Base-by-base conservation (phyloP, 345 rosid species). In the Linum tenue region DNA sequence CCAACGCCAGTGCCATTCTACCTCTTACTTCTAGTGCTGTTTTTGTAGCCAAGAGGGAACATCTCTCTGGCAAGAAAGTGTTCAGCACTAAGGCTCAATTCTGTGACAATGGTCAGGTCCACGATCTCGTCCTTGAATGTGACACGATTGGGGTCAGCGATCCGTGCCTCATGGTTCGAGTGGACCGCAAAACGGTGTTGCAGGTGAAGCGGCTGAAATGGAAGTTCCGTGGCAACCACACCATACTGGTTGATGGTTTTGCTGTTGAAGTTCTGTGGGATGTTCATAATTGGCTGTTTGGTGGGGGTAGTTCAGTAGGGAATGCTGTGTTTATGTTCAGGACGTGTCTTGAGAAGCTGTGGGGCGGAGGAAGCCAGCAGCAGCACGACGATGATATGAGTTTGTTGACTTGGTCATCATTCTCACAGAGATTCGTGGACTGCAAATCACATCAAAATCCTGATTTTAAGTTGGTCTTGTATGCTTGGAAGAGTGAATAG, bases 251-350 rank as follows among this genome's bases (percentile, higher is more conserved):
- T 14, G 88, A 85, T 72, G 94, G 96, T 41, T 43, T 86, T 43
- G 80, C 88, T 0, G 85, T 92, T 17, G 97, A 92, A 75, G 87
- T 90, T 68, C 82, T 82, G 44, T 92, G 98, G 98, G 98, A 92
- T 77, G 96, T 92, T 7, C 84, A 92, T 76, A 84, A 73, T 70
- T 90, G 98, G 98, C 86, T 92, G 37, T 92, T 86, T 62, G 89
- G 94, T 38, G 38, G 88, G 4, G 31, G 0, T 22, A 22, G 86
- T 37, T 77, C 92, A 22, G 58, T 76, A 7, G 91, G 91, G 31
- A 84, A 83, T 79, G 98, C 96, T 10, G 97, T 92, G 22, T 90
- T 92, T 72, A 82, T 92, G 97, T 90, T 92, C 85, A 82, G 83
- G 85, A 80, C 89, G n/a, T 81, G 86, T 81, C 81, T 79, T n/a